phyloP scores from a whole-genome alignment of 1,284 basidiomycete species.

The Trametes pubescens region DNA sequence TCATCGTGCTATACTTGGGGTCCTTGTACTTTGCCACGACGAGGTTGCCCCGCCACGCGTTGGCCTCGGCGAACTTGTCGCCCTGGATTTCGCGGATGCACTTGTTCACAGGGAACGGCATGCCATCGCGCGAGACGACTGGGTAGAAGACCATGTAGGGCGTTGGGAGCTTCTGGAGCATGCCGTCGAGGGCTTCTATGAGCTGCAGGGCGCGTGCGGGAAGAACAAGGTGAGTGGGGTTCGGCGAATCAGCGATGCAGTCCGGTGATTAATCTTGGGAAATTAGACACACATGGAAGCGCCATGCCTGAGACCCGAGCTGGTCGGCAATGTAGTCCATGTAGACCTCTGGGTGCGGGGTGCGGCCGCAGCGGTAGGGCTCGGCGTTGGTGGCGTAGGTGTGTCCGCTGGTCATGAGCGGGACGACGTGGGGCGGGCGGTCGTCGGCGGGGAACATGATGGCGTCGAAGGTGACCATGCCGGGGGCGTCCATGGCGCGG shows the following conservation, averaged over 20 bases:
- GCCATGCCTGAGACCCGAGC: constrained; percentile 71
- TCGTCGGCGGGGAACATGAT: constrained; percentile 50
- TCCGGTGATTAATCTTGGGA: constrained; percentile 30
- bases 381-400: constrained; percentile 44
- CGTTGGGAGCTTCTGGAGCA: constrained; percentile 76
- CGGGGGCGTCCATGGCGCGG: constrained; percentile 62
- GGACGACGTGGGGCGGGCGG: constrained; percentile 71
- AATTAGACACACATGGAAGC: constrained; percentile 63
- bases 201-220: constrained; percentile 50
- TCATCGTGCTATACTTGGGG: constrained; percentile 71
- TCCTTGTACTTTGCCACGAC: constrained; percentile 79
- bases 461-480: constrained; percentile 63
- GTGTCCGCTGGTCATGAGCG: constrained; percentile 74
- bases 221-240: constrained; percentile 12
- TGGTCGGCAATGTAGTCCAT: constrained; percentile 86
- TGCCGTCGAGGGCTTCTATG: constrained; percentile 77
- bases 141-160: constrained; percentile 85
- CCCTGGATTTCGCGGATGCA: constrained; percentile 77
- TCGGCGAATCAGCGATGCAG: constrained; percentile 30
- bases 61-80: constrained; percentile 59
- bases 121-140: constrained; percentile 73
- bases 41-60: constrained; percentile 81
- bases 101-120: constrained; percentile 81
- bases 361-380: constrained; percentile 52
- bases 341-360: constrained; percentile 82